Evolutionary conservation across 75 land plant genomes (phyloP), one percentile per base, ranked within the genome.

Genomic region (Selaginella tamariscina): DNA sequence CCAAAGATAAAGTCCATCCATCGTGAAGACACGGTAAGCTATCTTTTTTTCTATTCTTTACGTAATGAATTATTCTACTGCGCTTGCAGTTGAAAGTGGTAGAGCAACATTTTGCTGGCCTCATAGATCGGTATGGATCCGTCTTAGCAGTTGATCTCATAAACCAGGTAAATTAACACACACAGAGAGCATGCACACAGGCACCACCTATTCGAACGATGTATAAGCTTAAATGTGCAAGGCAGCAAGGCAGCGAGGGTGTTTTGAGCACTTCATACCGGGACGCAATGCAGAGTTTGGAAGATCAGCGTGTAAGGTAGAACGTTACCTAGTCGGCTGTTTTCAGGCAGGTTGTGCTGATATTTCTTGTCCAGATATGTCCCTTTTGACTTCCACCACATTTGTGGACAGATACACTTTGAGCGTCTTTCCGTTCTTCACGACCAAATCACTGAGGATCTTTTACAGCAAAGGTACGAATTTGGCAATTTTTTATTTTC

Each of bases 241-340:
- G 81, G 74, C 80, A 93, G 98, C 81, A 84, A 74, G 98, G 98
- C 56, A 70, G 86, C 76, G 98, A 93, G 70, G 98, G 89, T 13
- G 87, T 88, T 9, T 75, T 93, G 30, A 72, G 83, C 77, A 76
- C 75, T 70, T 80, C 56, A 27, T 94, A 33, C 80, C 82, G 79
- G 23, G 78, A 70, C 66, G 79, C 96, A 24, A 81, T 94, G 83
- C 83, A 94, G 69, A 71, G 67, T 24, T 54, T 89, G 69, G 30
- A 69, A 24, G 72, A 75, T 80, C 87, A 86, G 70, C 80, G 82
- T 62, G 68, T 93, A 71, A 84, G 87, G 98, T 93, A 74, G 8
- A 5, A 8, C 49, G 49, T 5, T 39, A 39, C 15, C 11, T 39
- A 39, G n/a, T n/a, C n/a, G n/a, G n/a, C n/a, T 39, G 15, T 5